phyloP scores from a whole-genome alignment of 257 asterid genomes.

The Striga asiatica region DNA sequence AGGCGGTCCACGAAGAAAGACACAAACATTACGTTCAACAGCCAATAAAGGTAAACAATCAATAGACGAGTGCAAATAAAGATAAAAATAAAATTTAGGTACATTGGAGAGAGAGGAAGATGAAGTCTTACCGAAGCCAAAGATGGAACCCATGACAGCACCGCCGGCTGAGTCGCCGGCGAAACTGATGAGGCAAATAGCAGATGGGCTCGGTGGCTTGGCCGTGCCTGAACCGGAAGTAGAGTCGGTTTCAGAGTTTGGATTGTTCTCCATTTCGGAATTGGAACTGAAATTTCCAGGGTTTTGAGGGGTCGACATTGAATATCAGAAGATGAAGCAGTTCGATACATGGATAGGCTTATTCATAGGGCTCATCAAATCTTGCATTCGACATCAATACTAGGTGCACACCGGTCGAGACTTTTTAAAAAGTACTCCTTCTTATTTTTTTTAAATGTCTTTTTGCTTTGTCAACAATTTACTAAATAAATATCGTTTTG shows the following conservation, averaged over 20 bases:
- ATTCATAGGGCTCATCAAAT: too few species aligned
- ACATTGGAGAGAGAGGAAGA: not conserved
- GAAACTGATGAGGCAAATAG: constrained; percentile 41
- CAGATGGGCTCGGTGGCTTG: constrained; percentile 37
- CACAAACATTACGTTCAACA: not conserved
- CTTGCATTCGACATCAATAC: too few species aligned
- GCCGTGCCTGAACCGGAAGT: constrained; percentile 22
- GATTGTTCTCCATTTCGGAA: constrained; percentile 26
- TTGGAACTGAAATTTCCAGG: constrained; percentile 32
- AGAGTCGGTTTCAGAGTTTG: constrained; percentile 13
- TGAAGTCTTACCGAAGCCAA: constrained; percentile 41
- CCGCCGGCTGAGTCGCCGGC: constrained; percentile 61
- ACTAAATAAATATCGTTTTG: too few species aligned
- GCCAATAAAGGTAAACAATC: not conserved
- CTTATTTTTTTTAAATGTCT: too few species aligned
- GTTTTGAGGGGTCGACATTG: constrained; percentile 42
- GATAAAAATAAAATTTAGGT: not conserved
- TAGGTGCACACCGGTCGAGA: too few species aligned
- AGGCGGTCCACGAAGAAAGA: not conserved
- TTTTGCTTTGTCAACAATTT: too few species aligned
- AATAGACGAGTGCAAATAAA: not conserved
- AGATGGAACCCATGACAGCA: constrained; percentile 62
- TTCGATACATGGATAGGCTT: too few species aligned
- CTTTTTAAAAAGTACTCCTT: too few species aligned
- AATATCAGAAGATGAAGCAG: constrained; percentile 7